phyloP scores from a whole-genome alignment of 495 filamentous ascomycete genomes.

The Rhypophila decipiens region DNA sequence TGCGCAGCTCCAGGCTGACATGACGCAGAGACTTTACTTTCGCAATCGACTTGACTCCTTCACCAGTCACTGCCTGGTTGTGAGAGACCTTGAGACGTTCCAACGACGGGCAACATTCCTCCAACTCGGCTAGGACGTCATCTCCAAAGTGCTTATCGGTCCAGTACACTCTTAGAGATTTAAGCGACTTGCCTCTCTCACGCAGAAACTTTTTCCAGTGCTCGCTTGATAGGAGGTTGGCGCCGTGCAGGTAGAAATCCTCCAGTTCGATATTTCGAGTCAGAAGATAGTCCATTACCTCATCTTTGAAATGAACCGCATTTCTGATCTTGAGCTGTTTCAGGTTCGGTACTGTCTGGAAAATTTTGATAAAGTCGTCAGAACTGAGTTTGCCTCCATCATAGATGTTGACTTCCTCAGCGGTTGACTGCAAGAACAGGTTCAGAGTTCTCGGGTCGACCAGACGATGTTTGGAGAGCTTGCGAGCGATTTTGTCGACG shows the following conservation, averaged over 20 bases:
- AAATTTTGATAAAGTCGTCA: constrained; percentile 72
- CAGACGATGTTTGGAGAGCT: constrained; percentile 71
- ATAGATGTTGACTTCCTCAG: constrained; percentile 64
- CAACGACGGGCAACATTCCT: constrained; percentile 53
- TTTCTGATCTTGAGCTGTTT: constrained; percentile 66
- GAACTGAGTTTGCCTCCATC: constrained; percentile 70
- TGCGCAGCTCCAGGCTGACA: constrained; percentile 60
- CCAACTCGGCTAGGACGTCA: constrained; percentile 49
- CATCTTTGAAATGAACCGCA: constrained; percentile 81
- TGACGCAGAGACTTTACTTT: constrained; percentile 56
- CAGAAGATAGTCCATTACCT: constrained; percentile 70
- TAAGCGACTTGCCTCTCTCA: constrained; percentile 53
- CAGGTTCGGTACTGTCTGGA: constrained; percentile 64
- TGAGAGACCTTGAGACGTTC: constrained; percentile 64
- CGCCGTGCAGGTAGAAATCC: constrained; percentile 61
- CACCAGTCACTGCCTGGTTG: constrained; percentile 43
- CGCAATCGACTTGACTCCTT: constrained; percentile 47
- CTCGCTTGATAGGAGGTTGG: constrained; percentile 68
- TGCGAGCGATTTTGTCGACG: constrained; percentile 69
- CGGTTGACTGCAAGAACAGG: constrained; percentile 67
- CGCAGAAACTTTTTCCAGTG: constrained; percentile 64
- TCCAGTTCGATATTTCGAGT: constrained; percentile 58
- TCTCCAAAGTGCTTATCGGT: constrained; percentile 62
- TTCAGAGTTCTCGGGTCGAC: constrained; percentile 63
- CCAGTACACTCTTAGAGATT: constrained; percentile 62